Evolutionary conservation across 2,329 filamentous ascomycete species (phyloP).

Genomic region (Phaeosphaeria sp.): DNA sequence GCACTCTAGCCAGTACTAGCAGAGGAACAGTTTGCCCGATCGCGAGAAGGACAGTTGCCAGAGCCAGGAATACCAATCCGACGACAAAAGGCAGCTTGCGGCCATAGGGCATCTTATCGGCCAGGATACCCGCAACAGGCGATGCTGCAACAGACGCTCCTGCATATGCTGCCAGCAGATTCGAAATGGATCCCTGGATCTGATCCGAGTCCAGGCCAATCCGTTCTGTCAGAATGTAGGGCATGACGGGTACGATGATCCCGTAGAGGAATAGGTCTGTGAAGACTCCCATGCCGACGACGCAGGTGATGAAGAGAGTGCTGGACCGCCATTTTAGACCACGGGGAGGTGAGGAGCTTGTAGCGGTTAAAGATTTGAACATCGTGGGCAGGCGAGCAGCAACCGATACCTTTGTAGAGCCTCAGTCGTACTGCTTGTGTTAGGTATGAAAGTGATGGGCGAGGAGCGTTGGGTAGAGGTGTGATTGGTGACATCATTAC

Average conservation of each 20-base stretch:
- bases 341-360: constrained; percentile 12
- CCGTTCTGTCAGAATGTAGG: constrained; percentile 63
- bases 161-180: constrained; percentile 62
- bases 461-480: not conserved
- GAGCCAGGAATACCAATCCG: constrained; percentile 60
- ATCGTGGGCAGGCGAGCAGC: constrained; percentile 2
- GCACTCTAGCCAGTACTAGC: constrained; percentile 59
- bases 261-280: constrained; percentile 68
- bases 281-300: constrained; percentile 63
- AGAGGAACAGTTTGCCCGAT: constrained; percentile 57
- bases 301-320: constrained; percentile 64
- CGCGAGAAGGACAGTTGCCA: constrained; percentile 63
- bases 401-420: not conserved
- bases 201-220: constrained; percentile 56
- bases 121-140: constrained; percentile 61
- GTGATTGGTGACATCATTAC: not conserved
- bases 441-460: not conserved
- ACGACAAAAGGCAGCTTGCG: constrained; percentile 65
- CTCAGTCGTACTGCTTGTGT: not conserved
- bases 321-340: constrained; percentile 63
- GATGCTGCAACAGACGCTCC: constrained; percentile 60
- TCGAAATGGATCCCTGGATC: constrained; percentile 61
- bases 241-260: constrained; percentile 64
- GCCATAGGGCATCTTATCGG: constrained; percentile 59
- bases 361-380: constrained; percentile 3